Evolutionary conservation across 208 protist species (phyloP).

Genomic region (Kentomonas sorsogonicus): DNA sequence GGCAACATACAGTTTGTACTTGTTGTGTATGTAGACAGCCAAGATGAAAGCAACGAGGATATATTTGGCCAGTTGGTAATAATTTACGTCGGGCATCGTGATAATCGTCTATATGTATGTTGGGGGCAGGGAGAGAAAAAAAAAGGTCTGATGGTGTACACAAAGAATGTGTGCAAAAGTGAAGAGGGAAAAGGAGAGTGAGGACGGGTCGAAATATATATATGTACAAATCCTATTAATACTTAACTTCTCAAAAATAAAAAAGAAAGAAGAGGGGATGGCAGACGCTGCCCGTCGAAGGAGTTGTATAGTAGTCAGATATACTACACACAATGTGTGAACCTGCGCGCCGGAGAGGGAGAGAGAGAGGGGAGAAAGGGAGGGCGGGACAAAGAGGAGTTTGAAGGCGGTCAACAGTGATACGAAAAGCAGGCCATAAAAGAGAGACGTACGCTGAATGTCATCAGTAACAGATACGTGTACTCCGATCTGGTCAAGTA

Average conservation of each 20-base stretch:
- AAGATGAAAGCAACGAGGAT: background rate
- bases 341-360: no score
- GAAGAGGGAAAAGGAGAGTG: background rate
- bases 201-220: background rate
- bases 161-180: background rate
- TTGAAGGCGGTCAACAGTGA: background rate
- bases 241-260: constrained; percentile 2
- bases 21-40: background rate
- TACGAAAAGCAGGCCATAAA: background rate
- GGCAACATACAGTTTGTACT: background rate
- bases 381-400: background rate
- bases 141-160: background rate
- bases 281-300: background rate
- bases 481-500: no score
- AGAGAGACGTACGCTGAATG: no score
- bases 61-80: no score
- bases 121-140: background rate
- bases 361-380: background rate
- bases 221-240: background rate
- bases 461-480: no score
- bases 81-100: no score
- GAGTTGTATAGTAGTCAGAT: background rate
- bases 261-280: constrained; percentile 11
- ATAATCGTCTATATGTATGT: no score
- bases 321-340: background rate